phyloP scores from a whole-genome alignment of 1,139 yeast species.

The Hansenula sp. region DNA sequence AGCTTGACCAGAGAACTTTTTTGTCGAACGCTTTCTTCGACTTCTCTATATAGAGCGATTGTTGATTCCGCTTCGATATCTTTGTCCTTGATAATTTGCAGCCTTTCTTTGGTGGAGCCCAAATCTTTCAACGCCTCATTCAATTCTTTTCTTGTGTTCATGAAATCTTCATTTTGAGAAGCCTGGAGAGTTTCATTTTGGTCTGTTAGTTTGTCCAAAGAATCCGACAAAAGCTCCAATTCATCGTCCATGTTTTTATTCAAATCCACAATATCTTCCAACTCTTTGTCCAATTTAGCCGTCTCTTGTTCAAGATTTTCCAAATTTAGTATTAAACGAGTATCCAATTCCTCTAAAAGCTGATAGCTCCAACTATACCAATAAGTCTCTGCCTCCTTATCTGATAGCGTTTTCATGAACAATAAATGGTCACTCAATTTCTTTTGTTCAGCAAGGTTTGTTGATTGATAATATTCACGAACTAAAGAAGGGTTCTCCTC shows the following conservation, averaged over 20 bases:
- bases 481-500: slow-evolving; percentile 48
- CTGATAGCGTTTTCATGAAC: slow-evolving; percentile 41
- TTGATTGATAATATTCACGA: slow-evolving; percentile 39
- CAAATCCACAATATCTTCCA: slow-evolving; percentile 11
- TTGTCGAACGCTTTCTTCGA: slow-evolving; percentile 1
- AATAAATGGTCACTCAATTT: slow-evolving; percentile 40
- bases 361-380: slow-evolving; percentile 52
- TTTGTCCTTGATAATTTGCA: not conserved
- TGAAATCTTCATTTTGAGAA: not conserved
- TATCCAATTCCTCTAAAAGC: slow-evolving; percentile 35
- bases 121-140: slow-evolving; percentile 4
- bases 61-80: too few species aligned
- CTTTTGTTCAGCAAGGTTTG: slow-evolving; percentile 32
- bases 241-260: slow-evolving; percentile 2
- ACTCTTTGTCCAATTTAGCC: slow-evolving; percentile 22
- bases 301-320: slow-evolving; percentile 29
- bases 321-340: slow-evolving; percentile 12
- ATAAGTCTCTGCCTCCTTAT: slow-evolving; percentile 42
- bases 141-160: slow-evolving; percentile 3
- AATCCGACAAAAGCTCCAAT: not conserved
- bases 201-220: not conserved
- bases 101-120: slow-evolving; percentile 3
- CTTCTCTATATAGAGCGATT: not conserved
- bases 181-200: not conserved
- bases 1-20: slow-evolving; percentile 2